Evolutionary conservation across 1,284 basidiomycete species (phyloP), one percentile per base, ranked within the genome.

Genomic region (Sanghuangporus sanghuang): DNA sequence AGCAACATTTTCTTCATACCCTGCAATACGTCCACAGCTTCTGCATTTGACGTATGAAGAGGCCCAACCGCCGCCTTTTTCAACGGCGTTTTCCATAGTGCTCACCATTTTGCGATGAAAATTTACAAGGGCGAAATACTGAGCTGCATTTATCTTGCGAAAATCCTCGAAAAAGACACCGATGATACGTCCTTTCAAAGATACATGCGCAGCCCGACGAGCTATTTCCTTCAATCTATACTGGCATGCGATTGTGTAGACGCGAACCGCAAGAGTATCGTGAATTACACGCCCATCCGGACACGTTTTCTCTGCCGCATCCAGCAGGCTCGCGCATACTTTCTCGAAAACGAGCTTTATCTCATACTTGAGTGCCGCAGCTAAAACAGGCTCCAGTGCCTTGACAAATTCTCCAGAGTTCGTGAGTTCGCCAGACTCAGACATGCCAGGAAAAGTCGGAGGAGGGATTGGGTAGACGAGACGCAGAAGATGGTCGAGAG

Each of bases 401-500:
- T 50, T 57, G 21, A 57, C 36, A 27, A 63, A 46, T 32, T n/a
- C 35, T 14, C 18, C 9, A n/a, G 61, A 35, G 35, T 63, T 23
- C 3, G 16, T 58, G 23, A 64, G 23, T 6, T n/a, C 21, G 7
- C 58, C 62, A 38, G 23, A 40, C 11, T 39, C 38, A 23, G 57
- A 35, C 8, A 48, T 32, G 6, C 62, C 58, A 7, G 52, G 52
- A 18, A 59, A 64, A 16, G 68, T 63, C 27, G 75, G 77, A 18
- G 73, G 69, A 61, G 70, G 66, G 50, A 73, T 59, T 2, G 77
- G 77, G 61, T 78, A 79, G 59, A 89, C 71, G 68, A 85, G 80
- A 27, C 78, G 80, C 40, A 90, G 75, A 35, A 90, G 74, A 6
- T 73, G 71, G 49, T 82, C 76, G 1, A 90, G 67, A 6, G 76